Base-by-base conservation (phyloP, 805 yeast species). In the Starmera pachycereana region DNA sequence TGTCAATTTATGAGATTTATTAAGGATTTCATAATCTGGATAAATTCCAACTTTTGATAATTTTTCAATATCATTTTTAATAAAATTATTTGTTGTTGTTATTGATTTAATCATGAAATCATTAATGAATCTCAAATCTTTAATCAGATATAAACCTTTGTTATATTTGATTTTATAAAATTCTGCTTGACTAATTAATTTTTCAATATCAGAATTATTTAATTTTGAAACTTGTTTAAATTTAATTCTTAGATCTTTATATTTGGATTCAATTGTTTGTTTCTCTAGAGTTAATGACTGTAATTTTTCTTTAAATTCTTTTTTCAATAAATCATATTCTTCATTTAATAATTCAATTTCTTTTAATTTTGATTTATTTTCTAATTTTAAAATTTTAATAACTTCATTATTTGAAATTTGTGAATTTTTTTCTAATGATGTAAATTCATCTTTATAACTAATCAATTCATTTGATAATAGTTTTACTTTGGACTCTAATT, bases 151-250 rank as follows among this genome's bases (percentile, higher is more conserved):
- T 37, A 63, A 59, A 39, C 66, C 53, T 41, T 74, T 76, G 36
- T 66, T 65, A 36, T 72, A 57, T 47, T 68, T 71, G 39, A 75
- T 67, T 46, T 60, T 66, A 53, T 66, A 70, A 40, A 69, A 63
- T 29, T 66, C 66, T 44, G 65, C 56, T 50, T 73, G 74, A 37
- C 61, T 60, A 35, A 64, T 63, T 29, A 64, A 51, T 10, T 33
- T 32, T 4, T 37, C 16, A 12, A 62, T 47, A 14, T 45, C 51
- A 8, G 43, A 36, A 12, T 9, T 33, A 5, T 19, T 11, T 16
- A 46, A 44, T 3, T 53, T 41, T 30, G 51, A 53, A 3, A 60
- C 41, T 28, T 50, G 46, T 9, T 57, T 49, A 16, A 57, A 45
- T 38, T 46, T 49, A 11, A 47, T 38, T 14, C 52, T 49, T 28